Evolutionary conservation across 352 stramenopile species (phyloP), one percentile per base, ranked within the genome.

Genomic region (Pythium dissotocum): DNA sequence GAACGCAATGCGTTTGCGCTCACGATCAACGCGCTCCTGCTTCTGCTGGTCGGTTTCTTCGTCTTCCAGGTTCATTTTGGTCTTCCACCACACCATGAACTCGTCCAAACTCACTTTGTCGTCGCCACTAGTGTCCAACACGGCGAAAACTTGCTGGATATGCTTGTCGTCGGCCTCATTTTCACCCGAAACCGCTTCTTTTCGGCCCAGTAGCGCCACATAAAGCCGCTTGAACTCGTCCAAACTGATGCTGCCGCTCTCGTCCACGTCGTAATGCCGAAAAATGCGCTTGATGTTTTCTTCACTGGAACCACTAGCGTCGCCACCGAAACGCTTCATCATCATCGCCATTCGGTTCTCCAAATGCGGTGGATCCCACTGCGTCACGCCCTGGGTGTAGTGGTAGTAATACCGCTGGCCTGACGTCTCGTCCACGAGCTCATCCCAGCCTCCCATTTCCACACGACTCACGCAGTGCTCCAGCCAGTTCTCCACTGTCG

Each of bases 21-120:
- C 63, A 4, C 38, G 1, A 13, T 74, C 62, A 1, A 73, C 58
- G 13, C 69, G 68, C 4, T 67, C 62, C 16, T 67, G 75, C 10
- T 77, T 78, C 13, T 67, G 57, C 26, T 83, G 69, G 4, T 78
- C 74, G 0, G 64, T 79, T 18, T 83, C 85, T 18, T 88, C 77
- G 5, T 77, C 63, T 60, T 89, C 79, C 3, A 93, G 64, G 56
- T 83, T 67, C 4, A 89, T 65, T 36, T 90, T 93, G 1, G 85
- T 83, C 62, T 79, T 77, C 85, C 85, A 91, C 85, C 85, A 93
- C n/a, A 84, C 42, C 51, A 80, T 75, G 63, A 93, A 93, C 63
- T 93, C 85, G 3, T 90, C 83, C 2, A 90, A 60, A 59, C 70
- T 90, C 33, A 91, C 85, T 36, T 73, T 59, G 9, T 82, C 83